Evolutionary conservation across 768 basidiomycete genomes (phyloP), one percentile per base, ranked within the genome.

Genomic region (Favolaschia claudopus): DNA sequence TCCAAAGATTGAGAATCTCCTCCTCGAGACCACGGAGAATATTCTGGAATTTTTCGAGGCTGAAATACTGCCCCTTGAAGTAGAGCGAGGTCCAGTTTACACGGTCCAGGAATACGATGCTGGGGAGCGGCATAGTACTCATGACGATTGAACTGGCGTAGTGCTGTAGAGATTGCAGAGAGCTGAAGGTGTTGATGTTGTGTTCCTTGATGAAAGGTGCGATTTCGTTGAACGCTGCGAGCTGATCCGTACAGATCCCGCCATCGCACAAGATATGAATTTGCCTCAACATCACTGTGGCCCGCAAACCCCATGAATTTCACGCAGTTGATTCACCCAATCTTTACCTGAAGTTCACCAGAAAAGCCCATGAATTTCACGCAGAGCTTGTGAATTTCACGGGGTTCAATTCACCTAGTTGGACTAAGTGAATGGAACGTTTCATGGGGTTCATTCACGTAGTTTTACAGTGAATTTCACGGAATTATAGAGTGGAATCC

Each of bases 21-120:
- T 57, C 36, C 36, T 68, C 68, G 5, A 62, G 5, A 1, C 15
- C 24, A 0, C 33, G 15, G 13, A 63, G 24, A 22, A 69, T 56
- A 13, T 39, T 20, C 9, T 20, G 37, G 6, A 69, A 28, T 4
- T 65, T 9, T 4, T 17, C 1, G 6, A 66, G 37, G 10, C 36
- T 33, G 6, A 71, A 42, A 0, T 24, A 19, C 17, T 61, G n/a
- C 2, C 70, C 69, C 2, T 46, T 10, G 39, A 58, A 72, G 7
- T 67, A 47, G 53, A 70, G 47, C 4, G 37, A 19, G 0, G 19
- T 5, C 22, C 38, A 67, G 7, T 36, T 33, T n/a, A 62, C 54
- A 2, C 43, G 32, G 39, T 70, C 67, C 4, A 50, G 20, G 69
- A 69, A 72, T 31, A 24, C 50, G 7, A 70, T 36, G 12, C 19